Conservation (phyloP, 2,329 filamentous ascomycete genomes). For the Pleomassaria siparia region DNA sequence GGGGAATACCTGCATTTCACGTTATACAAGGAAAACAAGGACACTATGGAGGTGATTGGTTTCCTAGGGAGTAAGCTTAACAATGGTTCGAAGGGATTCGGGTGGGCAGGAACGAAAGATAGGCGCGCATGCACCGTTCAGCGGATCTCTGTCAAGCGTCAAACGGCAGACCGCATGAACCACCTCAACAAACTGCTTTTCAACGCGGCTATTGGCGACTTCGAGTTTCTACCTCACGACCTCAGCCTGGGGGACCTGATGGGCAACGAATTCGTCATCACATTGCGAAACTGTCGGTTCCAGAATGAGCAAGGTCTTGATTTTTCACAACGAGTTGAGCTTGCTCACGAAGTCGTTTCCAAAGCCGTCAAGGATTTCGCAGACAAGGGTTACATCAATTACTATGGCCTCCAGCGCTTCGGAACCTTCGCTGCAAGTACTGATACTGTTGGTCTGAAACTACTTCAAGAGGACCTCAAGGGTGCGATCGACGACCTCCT, state of each 20-base stretch:
- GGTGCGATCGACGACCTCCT: conserved; percentile 78
- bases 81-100: conserved; percentile 67
- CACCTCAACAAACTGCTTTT: conserved; percentile 63
- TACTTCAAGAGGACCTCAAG: conserved; percentile 79
- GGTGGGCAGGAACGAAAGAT: conserved; percentile 90
- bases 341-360: conserved; percentile 55
- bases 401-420: conserved; percentile 96
- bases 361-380: conserved; percentile 67
- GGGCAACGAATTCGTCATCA: conserved; percentile 93
- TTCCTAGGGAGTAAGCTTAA: conserved; percentile 75
- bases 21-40: conserved; percentile 94
- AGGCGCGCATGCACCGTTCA: conserved; percentile 84
- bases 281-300: conserved; percentile 80
- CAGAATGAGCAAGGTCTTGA: conserved; percentile 44
- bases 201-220: conserved; percentile 72
- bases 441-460: conserved; percentile 79
- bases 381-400: conserved; percentile 87
- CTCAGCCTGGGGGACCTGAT: conserved; percentile 80
- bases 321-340: conserved; percentile 44
- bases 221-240: conserved; percentile 69
- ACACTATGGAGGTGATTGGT: conserved; percentile 87
- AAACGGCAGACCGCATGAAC: conserved; percentile 64
- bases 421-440: conserved; percentile 86
- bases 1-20: conserved; percentile 88
- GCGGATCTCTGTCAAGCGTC: conserved; percentile 68